Evolutionary conservation across 208 protist genomes (phyloP), one percentile per base, ranked within the genome.

Genomic region (Spongospora subterranea): DNA sequence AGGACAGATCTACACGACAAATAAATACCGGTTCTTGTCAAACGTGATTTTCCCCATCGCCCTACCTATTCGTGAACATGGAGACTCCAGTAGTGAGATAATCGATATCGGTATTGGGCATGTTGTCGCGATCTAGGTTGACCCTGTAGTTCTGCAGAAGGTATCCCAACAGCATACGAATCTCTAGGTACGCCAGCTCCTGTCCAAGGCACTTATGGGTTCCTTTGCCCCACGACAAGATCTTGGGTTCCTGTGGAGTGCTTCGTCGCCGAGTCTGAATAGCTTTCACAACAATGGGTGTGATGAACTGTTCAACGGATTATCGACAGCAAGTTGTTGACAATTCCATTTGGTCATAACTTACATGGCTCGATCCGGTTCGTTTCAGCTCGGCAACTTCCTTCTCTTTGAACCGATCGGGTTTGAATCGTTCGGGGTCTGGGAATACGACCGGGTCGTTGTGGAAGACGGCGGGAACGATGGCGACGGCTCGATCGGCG

Each of bases 121-220:
- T n/a, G 11, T 17, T 6, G n/a, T 35, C 71, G 6, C 13, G 50
- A 29, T 6, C 13, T 60, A 60, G 50, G 17, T 35, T 82, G 71
- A 82, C 40, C 35, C 40, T 6, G 71, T 82, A 82, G 17, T 82
- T 35, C 6, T 82, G 71, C 71, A 82, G 40, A 13, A 82, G 71
- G n/a, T 82, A 35, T 6, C 17, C 71, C n/a, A 82, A 43, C 11
- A 82, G 71, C 71, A 82, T 35, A n/a, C 71, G 71, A n/a, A 82
- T 82, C 40, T 82, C 71, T 6, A 82, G 6, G n/a, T 82, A 82
- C 17, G 71, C 71, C 71, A 82, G 71, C 13, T 82, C 71, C 40
- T 82, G 71, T 6, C 71, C 71, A 6, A 82, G 71, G n/a, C 71
- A 82, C n/a, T 82, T 35, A 82, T 82, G 71, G 71, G 71, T 13